Percentiles rank a stretch among this genome's conserved stretches.
phyloP scores from a whole-genome alignment of 75 land plant genomes.

The Picea glauca region DNA sequence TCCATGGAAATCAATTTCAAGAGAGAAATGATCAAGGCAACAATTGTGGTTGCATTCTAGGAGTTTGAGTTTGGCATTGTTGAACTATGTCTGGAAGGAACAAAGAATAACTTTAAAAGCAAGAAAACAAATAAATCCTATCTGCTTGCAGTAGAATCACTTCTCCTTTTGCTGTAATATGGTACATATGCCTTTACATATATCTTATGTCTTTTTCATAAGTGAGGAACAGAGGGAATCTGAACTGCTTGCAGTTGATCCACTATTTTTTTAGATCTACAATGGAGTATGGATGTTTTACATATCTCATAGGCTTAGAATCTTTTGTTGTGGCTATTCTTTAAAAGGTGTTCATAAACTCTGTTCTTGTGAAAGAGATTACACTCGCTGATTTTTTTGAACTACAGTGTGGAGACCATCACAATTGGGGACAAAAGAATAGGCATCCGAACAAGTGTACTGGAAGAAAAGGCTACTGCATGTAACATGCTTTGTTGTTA shows the following conservation, averaged over 20 bases:
- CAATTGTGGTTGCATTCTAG: neutral
- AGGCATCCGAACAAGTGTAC: conserved; percentile 28
- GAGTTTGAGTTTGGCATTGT: neutral
- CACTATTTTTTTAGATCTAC: too few relatives aligned
- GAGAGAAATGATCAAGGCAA: neutral
- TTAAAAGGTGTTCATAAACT: neutral
- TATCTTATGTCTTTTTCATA: too few relatives aligned
- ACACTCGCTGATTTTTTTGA: neutral
- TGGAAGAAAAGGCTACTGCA: conserved; percentile 35
- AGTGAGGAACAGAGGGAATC: too few relatives aligned
- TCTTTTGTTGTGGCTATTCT: neutral
- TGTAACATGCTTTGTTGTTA: conserved; percentile 39
- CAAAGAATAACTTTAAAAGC: neutral
- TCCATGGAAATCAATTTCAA: neutral
- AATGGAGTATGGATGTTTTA: too few relatives aligned
- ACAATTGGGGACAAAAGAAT: conserved; percentile 33
- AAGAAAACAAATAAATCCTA: neutral
- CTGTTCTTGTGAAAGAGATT: neutral
- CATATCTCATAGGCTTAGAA: too few relatives aligned
- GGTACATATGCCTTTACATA: too few relatives aligned
- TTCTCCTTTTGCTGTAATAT: neutral
- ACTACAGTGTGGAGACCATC: conserved; percentile 30
- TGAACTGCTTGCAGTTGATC: too few relatives aligned
- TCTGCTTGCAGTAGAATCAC: neutral
- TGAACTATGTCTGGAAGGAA: neutral